Evolutionary conservation across 2,329 filamentous ascomycete genomes (phyloP).

Genomic region (Phoma sp.): DNA sequence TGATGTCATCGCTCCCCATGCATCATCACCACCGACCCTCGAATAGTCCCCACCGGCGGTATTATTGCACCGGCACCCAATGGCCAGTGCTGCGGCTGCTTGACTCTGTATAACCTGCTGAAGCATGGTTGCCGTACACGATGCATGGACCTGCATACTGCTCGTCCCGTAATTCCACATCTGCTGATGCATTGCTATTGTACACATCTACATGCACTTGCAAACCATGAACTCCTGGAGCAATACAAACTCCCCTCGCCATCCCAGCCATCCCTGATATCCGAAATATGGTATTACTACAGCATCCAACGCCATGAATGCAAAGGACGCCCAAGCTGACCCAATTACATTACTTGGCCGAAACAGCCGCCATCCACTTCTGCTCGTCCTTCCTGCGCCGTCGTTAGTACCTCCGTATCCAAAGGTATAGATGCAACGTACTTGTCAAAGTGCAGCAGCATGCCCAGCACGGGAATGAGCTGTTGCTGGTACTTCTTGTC

Average conservation of each 20-base stretch:
- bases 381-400: slow-evolving; percentile 73
- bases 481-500: slow-evolving; percentile 78
- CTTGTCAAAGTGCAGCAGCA: slow-evolving; percentile 78
- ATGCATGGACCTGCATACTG: too few species aligned
- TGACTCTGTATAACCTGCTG: too few species aligned
- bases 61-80: slow-evolving; percentile 5
- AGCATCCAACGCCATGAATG: slow-evolving; percentile 12
- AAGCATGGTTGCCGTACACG: too few species aligned
- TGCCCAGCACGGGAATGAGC: slow-evolving; percentile 78
- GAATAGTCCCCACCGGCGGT: slow-evolving; percentile 4
- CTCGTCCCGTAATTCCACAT: too few species aligned
- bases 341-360: slow-evolving; percentile 51
- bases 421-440: slow-evolving; percentile 53
- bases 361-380: slow-evolving; percentile 82
- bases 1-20: slow-evolving; percentile 16
- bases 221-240: background rate
- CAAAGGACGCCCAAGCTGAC: slow-evolving; percentile 16
- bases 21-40: slow-evolving; percentile 15
- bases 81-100: slow-evolving; percentile 18
- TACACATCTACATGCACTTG: slow-evolving; percentile 2
- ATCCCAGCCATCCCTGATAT: background rate
- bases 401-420: slow-evolving; percentile 27
- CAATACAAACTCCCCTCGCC: background rate
- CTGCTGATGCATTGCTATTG: background rate
- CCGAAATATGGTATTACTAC: background rate